Percentiles rank a stretch among this genome's conserved stretches.
Conservation (phyloP, 306 rosid genomes). For the Pyrus bretschneideri region DNA sequence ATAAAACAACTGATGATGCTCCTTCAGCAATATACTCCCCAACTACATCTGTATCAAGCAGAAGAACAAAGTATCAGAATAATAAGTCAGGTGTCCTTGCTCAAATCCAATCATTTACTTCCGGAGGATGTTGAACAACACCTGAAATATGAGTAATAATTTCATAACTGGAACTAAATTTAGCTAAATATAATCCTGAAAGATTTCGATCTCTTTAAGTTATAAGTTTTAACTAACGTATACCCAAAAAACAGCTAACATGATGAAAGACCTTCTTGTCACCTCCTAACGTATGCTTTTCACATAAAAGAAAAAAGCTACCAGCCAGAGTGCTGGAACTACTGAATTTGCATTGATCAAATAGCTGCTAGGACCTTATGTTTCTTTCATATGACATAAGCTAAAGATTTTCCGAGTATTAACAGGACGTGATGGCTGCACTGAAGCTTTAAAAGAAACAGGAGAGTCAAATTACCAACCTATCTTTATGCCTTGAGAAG, state of each 20-base stretch:
- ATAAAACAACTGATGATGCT: conserved; percentile 74
- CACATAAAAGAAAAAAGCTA: background rate
- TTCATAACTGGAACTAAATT: background rate
- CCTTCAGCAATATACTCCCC: conserved; percentile 62
- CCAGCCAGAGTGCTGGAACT: background rate
- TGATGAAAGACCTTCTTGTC: background rate
- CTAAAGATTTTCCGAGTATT: background rate
- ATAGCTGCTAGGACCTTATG: background rate
- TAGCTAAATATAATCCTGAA: background rate
- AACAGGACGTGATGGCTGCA: background rate
- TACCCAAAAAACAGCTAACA: background rate
- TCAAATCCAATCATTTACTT: background rate
- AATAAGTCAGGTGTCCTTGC: background rate
- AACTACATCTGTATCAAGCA: conserved; percentile 41
- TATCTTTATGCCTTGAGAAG: conserved; percentile 79
- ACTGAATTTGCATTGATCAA: background rate
- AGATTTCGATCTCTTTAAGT: background rate
- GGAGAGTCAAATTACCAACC: conserved; percentile 38
- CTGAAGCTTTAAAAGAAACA: background rate
- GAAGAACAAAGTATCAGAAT: background rate
- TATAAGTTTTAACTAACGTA: background rate
- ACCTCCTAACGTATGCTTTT: background rate
- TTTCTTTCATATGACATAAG: background rate
- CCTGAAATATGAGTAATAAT: background rate
- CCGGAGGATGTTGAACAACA: background rate